Percentiles rank a stretch among this genome's conserved stretches.
Evolutionary conservation across 2,329 filamentous ascomycete genomes (phyloP).

Genomic region (Fusarium decemcellulare): DNA sequence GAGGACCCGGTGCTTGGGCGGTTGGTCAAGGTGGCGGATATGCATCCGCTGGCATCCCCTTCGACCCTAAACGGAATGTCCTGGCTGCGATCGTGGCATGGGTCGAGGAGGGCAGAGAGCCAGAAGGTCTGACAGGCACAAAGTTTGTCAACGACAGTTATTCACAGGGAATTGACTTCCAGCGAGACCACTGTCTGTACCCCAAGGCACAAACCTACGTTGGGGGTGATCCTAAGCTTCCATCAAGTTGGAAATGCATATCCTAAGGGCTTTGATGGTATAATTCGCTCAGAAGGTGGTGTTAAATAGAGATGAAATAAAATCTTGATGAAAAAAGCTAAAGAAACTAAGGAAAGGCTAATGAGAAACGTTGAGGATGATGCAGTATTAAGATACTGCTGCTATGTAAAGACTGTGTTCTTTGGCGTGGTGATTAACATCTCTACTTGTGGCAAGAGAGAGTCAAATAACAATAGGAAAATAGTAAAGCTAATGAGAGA

Average conservation of each 20-base stretch:
- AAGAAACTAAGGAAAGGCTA: too few relatives aligned
- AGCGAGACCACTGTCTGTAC: slow-evolving; percentile 26
- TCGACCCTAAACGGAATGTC: slow-evolving; percentile 58
- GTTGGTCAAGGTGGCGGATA: slow-evolving; percentile 45
- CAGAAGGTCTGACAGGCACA: slow-evolving; percentile 56
- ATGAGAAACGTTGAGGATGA: too few relatives aligned
- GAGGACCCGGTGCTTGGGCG: slow-evolving; percentile 60
- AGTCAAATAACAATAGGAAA: too few relatives aligned
- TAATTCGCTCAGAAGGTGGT: too few relatives aligned
- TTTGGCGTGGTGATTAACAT: too few relatives aligned
- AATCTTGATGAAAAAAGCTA: too few relatives aligned
- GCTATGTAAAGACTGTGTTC: too few relatives aligned
- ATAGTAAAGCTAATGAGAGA: too few relatives aligned
- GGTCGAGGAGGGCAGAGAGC: slow-evolving; percentile 60
- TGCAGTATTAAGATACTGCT: too few relatives aligned
- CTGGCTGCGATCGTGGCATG: slow-evolving; percentile 63
- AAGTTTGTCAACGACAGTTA: slow-evolving; percentile 40
- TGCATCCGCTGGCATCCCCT: slow-evolving; percentile 27
- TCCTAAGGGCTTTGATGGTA: too few relatives aligned
- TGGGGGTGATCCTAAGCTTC: slow-evolving; percentile 1
- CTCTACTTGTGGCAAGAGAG: too few relatives aligned
- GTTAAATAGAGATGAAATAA: too few relatives aligned
- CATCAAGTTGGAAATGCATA: slow-evolving; percentile 13
- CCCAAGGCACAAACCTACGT: slow-evolving; percentile 23
- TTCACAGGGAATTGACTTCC: slow-evolving; percentile 15